Conservation (phyloP, 2,329 filamentous ascomycete species). For the Colletotrichum acutatum region DNA sequence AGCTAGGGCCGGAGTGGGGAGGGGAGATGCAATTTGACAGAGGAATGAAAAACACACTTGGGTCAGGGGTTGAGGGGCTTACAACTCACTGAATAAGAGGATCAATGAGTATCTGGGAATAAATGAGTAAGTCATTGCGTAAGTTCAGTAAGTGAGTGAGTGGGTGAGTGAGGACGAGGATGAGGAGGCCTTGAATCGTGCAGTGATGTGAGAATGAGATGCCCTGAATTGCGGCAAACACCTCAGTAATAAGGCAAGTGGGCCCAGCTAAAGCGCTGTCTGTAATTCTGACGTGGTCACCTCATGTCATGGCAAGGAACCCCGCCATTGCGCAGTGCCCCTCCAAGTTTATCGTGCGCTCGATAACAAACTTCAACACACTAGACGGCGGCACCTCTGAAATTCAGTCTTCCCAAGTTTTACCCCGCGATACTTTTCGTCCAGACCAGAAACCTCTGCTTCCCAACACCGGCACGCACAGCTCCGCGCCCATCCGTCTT, state of each 20-base stretch:
- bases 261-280: not conserved
- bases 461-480: not conserved
- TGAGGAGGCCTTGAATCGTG: not conserved
- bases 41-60: not conserved
- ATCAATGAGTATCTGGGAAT: no score
- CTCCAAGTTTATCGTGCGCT: not conserved
- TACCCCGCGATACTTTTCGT: not conserved
- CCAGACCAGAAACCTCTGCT: not conserved
- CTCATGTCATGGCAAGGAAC: not conserved
- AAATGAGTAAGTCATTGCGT: not conserved
- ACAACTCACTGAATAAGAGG: no score
- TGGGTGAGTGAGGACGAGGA: not conserved
- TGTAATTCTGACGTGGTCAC: conserved; percentile 1
- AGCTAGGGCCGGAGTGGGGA: not conserved
- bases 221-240: not conserved
- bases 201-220: not conserved
- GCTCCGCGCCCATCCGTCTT: not conserved
- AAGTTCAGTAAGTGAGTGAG: not conserved
- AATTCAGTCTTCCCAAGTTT: not conserved
- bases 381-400: not conserved
- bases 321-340: conserved; percentile 3
- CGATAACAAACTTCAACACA: conserved; percentile 2
- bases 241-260: not conserved
- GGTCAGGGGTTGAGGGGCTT: not conserved
- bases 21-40: not conserved